Evolutionary conservation across 805 yeast species (phyloP), one percentile per base, ranked within the genome.

Genomic region (Monosporozyma servazzii): DNA sequence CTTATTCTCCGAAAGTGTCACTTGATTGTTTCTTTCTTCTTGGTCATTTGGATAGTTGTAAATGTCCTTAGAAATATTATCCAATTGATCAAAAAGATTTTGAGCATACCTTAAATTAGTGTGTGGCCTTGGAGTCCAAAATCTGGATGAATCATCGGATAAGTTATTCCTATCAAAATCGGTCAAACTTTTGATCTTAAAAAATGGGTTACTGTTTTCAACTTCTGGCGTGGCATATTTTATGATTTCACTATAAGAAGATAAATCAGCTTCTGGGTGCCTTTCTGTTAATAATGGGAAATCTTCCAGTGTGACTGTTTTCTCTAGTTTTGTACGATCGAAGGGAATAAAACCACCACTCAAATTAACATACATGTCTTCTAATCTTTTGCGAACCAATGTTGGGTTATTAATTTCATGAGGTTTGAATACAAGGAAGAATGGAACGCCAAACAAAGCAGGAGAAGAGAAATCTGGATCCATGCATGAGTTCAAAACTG

Each of bases 401-500:
- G 83, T 84, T 60, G 77, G 81, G 23, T 87, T 81, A 2, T 60
- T 58, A 5, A 74, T 65, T 39, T 86, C 91, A 1, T 71, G 73
- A 36, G 72, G 70, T 1, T 75, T 49, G 11, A 88, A 60, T 0
- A 81, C 75, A 29, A 89, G 71, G 57, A 89, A 82, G 58, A 88
- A 80, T 2, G 98, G 98, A 1, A 82, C 64, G 1, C 89, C 95
- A 68, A 88, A 86, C 1, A 81, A 67, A 43, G 73, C 73, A 0
- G 75, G 72, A 11, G 69, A 62, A 57, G 49, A 70, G 69, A 51
- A 71, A 51, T 64, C 74, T 67, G 58, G 72, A 62, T 57, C 75
- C 60, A 42, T 65, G 53, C 63, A 60, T 0, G 78, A 70, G 54
- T 74, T 82, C 51, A 81, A 66, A 0, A 86, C 82, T 0, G 93